Evolutionary conservation across 495 filamentous ascomycete species (phyloP), one percentile per base, ranked within the genome.

Genomic region (Staphylotrichum longicolle): DNA sequence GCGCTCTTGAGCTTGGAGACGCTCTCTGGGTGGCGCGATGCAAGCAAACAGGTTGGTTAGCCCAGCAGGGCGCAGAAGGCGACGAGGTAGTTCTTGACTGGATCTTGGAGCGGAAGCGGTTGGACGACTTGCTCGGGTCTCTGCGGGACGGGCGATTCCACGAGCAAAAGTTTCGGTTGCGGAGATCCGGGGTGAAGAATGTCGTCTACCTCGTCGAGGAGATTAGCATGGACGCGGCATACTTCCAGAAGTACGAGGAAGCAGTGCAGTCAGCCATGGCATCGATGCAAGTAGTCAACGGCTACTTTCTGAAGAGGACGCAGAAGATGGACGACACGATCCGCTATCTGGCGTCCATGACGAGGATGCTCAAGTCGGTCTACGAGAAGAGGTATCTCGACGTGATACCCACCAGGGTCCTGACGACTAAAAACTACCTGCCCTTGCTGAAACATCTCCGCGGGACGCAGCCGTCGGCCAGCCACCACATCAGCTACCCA

Each of bases 131-230:
- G 4, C 78, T 94, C 7, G 76, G 82, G 33, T 91, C 87, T 49
- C 90, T 94, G 70, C 92, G 88, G 70, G 91, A 94, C 55, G 89
- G 90, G 0, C 85, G 91, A 1, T 94, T 92, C 66, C 87, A 87
- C 64, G 91, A 95, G 66, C 91, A 95, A 64, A 94, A 95, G 66
- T 93, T 91, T 64, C 86, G 91, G 2, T 80, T 93, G 3, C 79
- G 80, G 42, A 85, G 85, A 56, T 87, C 84, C 0, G 90, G 90
- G 2, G 76, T 93, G 35, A 85, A 82, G 58, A 88, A 93, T 57
- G 85, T 94, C 34, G 80, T 90, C 49, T 95, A 94, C 65, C 74
- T 95, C n/a, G 80, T 94, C 54, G 91, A 95, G 67, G 87, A 93
- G 61, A 86, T 82, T 15, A 58, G 78, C 14, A 78, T 91, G 64